phyloP scores from a whole-genome alignment of 202 grass and related monocot species.

The Cymbopogon flexuosus region DNA sequence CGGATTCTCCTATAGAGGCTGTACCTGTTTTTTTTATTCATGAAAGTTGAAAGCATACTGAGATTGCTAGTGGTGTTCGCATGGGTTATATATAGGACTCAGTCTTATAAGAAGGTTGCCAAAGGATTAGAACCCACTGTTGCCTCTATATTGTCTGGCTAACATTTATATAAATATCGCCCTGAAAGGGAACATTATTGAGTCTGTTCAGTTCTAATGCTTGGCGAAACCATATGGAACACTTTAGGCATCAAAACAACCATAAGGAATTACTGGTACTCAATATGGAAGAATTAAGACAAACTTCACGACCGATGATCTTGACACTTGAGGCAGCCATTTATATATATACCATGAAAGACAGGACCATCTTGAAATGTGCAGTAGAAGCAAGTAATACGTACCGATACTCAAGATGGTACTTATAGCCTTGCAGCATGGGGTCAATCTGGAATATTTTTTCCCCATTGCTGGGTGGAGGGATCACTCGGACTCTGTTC shows the following conservation, averaged over 20 bases:
- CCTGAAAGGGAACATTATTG: background rate
- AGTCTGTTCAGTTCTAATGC: background rate
- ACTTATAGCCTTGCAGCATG: constrained; percentile 42
- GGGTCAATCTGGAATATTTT: constrained; percentile 83
- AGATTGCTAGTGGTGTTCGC: background rate
- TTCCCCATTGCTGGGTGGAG: constrained; percentile 53
- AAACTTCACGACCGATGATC: background rate
- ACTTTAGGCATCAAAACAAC: background rate
- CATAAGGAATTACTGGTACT: background rate
- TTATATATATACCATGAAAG: background rate
- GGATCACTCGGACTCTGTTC: constrained; percentile 34
- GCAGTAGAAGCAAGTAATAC: constrained; percentile 19
- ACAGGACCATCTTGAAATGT: background rate
- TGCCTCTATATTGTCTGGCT: background rate
- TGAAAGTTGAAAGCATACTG: constrained; percentile 12
- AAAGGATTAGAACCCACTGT: background rate
- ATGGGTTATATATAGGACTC: background rate
- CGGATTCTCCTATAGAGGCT: constrained; percentile 77
- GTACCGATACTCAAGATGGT: constrained; percentile 87
- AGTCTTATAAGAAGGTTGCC: background rate
- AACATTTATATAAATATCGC: background rate
- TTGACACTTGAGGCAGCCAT: background rate
- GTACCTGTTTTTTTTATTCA: constrained; percentile 64
- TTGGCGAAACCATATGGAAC: background rate
- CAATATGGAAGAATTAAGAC: background rate